Evolutionary conservation across 1,139 yeast species (phyloP), one percentile per base, ranked within the genome.

Genomic region (Saccharomyces hybrid): DNA sequence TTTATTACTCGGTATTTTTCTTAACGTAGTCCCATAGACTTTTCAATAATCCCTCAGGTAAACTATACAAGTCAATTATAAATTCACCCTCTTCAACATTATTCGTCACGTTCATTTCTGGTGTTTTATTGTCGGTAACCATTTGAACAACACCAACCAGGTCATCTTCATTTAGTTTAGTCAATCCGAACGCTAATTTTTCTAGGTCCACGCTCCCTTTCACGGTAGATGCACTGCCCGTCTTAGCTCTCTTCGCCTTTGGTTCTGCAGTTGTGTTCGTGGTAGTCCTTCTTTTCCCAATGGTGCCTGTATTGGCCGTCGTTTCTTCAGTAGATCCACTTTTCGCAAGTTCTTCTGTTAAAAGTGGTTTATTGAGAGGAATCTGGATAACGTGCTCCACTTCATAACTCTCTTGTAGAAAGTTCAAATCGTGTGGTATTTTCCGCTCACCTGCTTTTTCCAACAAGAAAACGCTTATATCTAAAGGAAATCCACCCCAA

Each of bases 11-110:
- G 19, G 70, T 67, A 50, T 70, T 83, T 73, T 88, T 88, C 72
- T 83, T 84, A 50, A 89, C 95, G 70, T 88, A 91, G 63, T 93
- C 98, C 95, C 96, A 90, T 72, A 93, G 78, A 78, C 96, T 88
- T 74, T 87, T 89, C 71, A 93, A 80, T 69, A 93, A 78, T 47
- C 89, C 84, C 70, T 91, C 98, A 23, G 99, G 99, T 63, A 93
- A 78, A 47, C 98, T 91, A 71, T 84, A 91, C 65, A 93, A 78
- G 73, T 93, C 99, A 88, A 93, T 89, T 57, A 96, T 91, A 71
- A 93, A 93, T 75, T 93, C 99, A 51, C 99, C 99, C 66, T 89
- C 95, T 60, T 91, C 98, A 52, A 88, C 91, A 69, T 93, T 97
- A 72, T 93, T 93, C 70, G 91, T 90, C 66, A 93, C 88, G 72